Evolutionary conservation across 2,329 filamentous ascomycete species (phyloP).

Genomic region (Apiospora aurea): DNA sequence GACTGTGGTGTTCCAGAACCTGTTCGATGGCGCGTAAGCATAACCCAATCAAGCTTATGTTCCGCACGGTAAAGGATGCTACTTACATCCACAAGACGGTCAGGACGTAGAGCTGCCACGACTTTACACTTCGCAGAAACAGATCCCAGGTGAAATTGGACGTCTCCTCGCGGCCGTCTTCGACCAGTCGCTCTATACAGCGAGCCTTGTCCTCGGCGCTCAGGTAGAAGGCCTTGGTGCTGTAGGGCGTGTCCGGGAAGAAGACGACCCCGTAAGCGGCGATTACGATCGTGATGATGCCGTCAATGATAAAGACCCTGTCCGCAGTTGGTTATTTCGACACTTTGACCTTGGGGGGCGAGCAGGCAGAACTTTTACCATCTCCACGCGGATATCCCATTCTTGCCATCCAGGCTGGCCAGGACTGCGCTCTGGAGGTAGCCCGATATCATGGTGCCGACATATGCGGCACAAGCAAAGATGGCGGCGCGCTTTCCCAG

Average conservation of each 20-base stretch:
- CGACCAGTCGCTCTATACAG: conserved; percentile 46
- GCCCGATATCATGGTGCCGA: conserved; percentile 66
- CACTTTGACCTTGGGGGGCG: not conserved
- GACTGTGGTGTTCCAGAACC: conserved; percentile 39
- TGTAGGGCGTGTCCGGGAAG: conserved; percentile 58
- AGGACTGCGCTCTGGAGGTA: conserved; percentile 58
- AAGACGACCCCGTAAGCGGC: conserved; percentile 57
- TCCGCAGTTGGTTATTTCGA: not conserved
- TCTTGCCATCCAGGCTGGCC: conserved; percentile 49
- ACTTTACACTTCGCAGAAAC: conserved; percentile 32
- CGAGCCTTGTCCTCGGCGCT: conserved; percentile 45
- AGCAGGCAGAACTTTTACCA: conserved; percentile 42
- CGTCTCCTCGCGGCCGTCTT: conserved; percentile 37
- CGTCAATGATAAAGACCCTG: conserved; percentile 50
- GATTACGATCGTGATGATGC: conserved; percentile 60
- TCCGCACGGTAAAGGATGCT: not conserved
- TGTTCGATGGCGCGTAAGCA: conserved; percentile 15
- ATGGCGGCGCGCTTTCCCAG: conserved; percentile 69
- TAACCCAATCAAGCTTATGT: not conserved
- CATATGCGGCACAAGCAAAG: conserved; percentile 66
- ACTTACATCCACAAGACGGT: conserved; percentile 39
- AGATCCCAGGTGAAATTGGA: conserved; percentile 35
- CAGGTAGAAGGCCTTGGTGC: conserved; percentile 46
- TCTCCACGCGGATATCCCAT: conserved; percentile 58
- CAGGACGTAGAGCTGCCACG: conserved; percentile 40